phyloP scores from a whole-genome alignment of 495 filamentous ascomycete genomes.

The Pseudevernia furfuracea region DNA sequence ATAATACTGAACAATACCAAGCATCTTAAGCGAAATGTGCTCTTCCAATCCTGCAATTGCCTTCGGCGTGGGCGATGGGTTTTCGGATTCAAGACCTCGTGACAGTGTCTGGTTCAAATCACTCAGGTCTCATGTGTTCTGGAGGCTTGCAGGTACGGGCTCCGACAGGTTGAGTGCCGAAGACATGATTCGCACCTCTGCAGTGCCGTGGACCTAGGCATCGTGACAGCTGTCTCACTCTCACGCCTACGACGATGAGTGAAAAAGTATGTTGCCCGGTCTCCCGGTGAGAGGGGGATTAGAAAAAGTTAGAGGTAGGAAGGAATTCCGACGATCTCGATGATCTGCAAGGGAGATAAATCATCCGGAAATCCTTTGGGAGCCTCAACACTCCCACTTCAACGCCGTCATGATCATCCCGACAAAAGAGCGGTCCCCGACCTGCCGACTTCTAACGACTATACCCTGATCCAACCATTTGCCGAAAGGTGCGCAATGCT shows the following conservation, averaged over 20 bases:
- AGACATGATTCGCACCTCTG: background rate
- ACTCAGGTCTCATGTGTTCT: background rate
- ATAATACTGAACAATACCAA: no score
- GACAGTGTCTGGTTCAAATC: background rate
- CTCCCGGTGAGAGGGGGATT: background rate
- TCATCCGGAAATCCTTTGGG: constrained; percentile 4
- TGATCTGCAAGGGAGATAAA: constrained; percentile 18
- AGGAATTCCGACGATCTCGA: constrained; percentile 13
- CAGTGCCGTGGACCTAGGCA: constrained; percentile 6
- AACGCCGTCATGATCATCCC: constrained; percentile 9
- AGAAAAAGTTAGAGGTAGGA: background rate
- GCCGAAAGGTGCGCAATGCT: constrained; percentile 1
- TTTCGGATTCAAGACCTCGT: background rate
- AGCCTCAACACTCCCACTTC: constrained; percentile 4
- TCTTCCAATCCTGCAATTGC: background rate
- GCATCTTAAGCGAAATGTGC: background rate
- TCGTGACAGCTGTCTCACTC: constrained; percentile 5
- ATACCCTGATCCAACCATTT: constrained; percentile 7
- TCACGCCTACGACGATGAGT: background rate
- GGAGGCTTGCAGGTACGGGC: constrained; percentile 4
- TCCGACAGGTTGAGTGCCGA: background rate
- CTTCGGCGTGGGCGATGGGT: background rate
- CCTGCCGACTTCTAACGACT: constrained; percentile 2
- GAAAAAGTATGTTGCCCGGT: background rate
- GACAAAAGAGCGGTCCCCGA: constrained; percentile 7